A percentile compares a stretch with the other conserved stretches of the same genome.
Conservation (phyloP, 2,329 filamentous ascomycete genomes). For the Eurotiales sp. region DNA sequence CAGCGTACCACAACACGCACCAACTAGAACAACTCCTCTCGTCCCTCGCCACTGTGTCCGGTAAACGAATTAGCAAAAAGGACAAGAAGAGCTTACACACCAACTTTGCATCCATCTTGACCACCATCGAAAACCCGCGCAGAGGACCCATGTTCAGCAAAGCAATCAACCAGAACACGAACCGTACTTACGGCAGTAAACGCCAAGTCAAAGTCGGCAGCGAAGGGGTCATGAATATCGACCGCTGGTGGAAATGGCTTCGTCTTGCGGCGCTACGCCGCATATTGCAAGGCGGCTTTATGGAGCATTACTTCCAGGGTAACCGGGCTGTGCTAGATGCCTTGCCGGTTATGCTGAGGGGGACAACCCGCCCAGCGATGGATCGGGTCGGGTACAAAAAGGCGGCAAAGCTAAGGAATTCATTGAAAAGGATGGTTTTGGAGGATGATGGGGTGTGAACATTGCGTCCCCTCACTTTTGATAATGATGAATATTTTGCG, state of each 20-base stretch:
- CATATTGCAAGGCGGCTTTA: slow-evolving; percentile 59
- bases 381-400: slow-evolving; percentile 23
- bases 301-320: slow-evolving; percentile 58
- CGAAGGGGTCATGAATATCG: slow-evolving; percentile 59
- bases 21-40: slow-evolving; percentile 59
- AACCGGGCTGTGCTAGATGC: slow-evolving; percentile 60
- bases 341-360: slow-evolving; percentile 47
- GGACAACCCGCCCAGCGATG: slow-evolving; percentile 16
- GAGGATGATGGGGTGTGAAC: slow-evolving; percentile 4
- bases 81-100: slow-evolving; percentile 64
- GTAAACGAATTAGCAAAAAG: slow-evolving; percentile 61
- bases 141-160: slow-evolving; percentile 64
- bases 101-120: slow-evolving; percentile 63
- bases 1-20: slow-evolving; percentile 61
- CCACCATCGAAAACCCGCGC: slow-evolving; percentile 63
- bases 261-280: slow-evolving; percentile 59
- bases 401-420: slow-evolving; percentile 11
- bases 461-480: not conserved
- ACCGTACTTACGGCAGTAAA: slow-evolving; percentile 58
- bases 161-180: slow-evolving; percentile 59
- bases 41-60: slow-evolving; percentile 57
- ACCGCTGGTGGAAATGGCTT: slow-evolving; percentile 71
- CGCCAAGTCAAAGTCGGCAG: slow-evolving; percentile 57
- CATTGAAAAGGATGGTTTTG: slow-evolving; percentile 7
- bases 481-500: too few species aligned